Evolutionary conservation across 805 yeast genomes (phyloP).

Genomic region (Monosporozyma solicola): DNA sequence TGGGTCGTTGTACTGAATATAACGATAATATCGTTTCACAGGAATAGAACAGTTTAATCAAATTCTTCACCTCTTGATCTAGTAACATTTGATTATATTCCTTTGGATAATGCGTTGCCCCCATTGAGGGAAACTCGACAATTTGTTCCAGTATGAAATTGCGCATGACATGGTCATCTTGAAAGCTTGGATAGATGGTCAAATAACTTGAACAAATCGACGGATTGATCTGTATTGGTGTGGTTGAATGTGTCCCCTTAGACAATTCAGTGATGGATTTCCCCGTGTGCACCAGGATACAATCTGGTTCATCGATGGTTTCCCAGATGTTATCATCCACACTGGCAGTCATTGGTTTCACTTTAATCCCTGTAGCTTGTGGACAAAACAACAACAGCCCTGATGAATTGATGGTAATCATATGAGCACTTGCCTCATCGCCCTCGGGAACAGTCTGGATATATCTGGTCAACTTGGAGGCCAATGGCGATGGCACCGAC

Average conservation of each 20-base stretch:
- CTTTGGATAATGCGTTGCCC: constrained; percentile 14
- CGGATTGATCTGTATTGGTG: constrained; percentile 16
- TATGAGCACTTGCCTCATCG: constrained; percentile 9
- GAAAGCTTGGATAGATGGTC: constrained; percentile 15
- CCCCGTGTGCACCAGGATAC: constrained; percentile 26
- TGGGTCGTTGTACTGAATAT: constrained; percentile 16
- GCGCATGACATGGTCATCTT: constrained; percentile 6
- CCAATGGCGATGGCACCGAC: neutral
- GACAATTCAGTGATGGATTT: constrained; percentile 14
- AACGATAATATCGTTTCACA: constrained; percentile 25
- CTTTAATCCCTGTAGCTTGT: constrained; percentile 17
- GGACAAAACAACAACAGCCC: constrained; percentile 27
- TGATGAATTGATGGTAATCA: constrained; percentile 8
- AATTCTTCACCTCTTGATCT: constrained; percentile 13
- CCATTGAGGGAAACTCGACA: constrained; percentile 19
- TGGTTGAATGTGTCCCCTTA: constrained; percentile 16
- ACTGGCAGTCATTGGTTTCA: constrained; percentile 18
- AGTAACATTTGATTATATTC: constrained; percentile 13
- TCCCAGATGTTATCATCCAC: constrained; percentile 23
- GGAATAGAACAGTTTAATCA: constrained; percentile 12
- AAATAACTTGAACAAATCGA: constrained; percentile 8
- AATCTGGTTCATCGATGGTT: constrained; percentile 18
- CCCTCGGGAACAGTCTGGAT: constrained; percentile 2
- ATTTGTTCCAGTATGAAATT: constrained; percentile 17
- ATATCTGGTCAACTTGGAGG: constrained; percentile 14